Conservation (phyloP, 257 asterid species). For the Eustoma russellianum region DNA sequence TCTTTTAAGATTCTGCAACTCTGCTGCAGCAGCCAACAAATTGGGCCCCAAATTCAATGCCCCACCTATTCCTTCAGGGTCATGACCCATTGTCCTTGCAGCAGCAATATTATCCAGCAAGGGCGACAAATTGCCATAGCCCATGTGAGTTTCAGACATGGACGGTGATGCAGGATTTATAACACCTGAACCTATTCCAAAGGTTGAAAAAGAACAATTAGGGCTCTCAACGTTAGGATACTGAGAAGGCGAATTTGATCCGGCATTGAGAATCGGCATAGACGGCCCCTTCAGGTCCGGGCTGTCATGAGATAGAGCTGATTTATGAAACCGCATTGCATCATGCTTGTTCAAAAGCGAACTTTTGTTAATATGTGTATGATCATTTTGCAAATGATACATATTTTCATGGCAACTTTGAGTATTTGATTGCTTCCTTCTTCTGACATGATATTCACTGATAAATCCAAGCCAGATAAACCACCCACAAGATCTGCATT, state of each 20-base stretch:
- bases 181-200: conserved; percentile 34
- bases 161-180: conserved; percentile 45
- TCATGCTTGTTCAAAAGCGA: conserved; percentile 27
- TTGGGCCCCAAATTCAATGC: conserved; percentile 40
- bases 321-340: conserved; percentile 16
- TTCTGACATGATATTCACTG: conserved; percentile 32
- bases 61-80: conserved; percentile 35
- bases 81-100: conserved; percentile 42
- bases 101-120: conserved; percentile 37
- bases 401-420: conserved; percentile 26
- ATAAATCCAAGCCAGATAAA: conserved; percentile 56
- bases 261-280: conserved; percentile 23
- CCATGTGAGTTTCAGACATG: conserved; percentile 35
- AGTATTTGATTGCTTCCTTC: conserved; percentile 32
- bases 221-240: conserved; percentile 40
- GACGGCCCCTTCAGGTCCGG: conserved; percentile 36
- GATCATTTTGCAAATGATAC: conserved; percentile 29
- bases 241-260: conserved; percentile 39
- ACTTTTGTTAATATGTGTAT: conserved; percentile 20
- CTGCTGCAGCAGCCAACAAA: conserved; percentile 41
- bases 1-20: conserved; percentile 40
- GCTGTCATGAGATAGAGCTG: conserved; percentile 14
- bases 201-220: conserved; percentile 36
- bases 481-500: conserved; percentile 45
- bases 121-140: conserved; percentile 34